Conservation (phyloP, 805 yeast genomes). For the Saturnispora saitoi region DNA sequence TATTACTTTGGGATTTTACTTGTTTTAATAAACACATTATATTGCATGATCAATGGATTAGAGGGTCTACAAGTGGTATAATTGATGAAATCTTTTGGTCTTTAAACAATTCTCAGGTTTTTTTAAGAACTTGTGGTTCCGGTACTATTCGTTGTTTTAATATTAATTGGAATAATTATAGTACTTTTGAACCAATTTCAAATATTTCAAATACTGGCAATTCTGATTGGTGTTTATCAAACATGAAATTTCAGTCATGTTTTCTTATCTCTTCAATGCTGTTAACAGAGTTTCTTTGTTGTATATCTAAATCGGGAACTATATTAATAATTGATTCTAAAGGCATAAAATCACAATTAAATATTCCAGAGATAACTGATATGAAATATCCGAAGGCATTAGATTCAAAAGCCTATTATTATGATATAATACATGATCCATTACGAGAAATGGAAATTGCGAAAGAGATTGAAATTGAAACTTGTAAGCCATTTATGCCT, state of each 20-base stretch:
- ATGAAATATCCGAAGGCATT: not conserved
- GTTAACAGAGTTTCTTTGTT: constrained; percentile 14
- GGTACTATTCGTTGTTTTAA: constrained; percentile 62
- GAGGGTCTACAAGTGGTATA: constrained; percentile 56
- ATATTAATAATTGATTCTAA: constrained; percentile 14
- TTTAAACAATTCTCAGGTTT: constrained; percentile 34
- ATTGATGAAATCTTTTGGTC: constrained; percentile 49
- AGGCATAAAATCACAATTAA: not conserved
- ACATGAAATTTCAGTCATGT: constrained; percentile 20
- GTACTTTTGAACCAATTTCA: not conserved
- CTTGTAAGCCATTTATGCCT: constrained; percentile 32
- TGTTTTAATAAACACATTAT: constrained; percentile 41
- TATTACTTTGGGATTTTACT: constrained; percentile 57
- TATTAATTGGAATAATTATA: constrained; percentile 25
- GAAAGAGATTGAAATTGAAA: constrained; percentile 42
- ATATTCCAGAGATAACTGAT: constrained; percentile 16
- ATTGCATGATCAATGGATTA: constrained; percentile 45
- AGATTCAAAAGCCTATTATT: not conserved
- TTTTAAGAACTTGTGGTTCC: constrained; percentile 42
- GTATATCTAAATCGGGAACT: constrained; percentile 20
- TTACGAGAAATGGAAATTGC: not conserved
- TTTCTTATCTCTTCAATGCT: constrained; percentile 1
- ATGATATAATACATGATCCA: not conserved
- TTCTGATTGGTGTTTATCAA: constrained; percentile 41
- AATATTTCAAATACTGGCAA: not conserved